Conservation (phyloP, 345 rosid species). For the Sisymbrium altissimum region DNA sequence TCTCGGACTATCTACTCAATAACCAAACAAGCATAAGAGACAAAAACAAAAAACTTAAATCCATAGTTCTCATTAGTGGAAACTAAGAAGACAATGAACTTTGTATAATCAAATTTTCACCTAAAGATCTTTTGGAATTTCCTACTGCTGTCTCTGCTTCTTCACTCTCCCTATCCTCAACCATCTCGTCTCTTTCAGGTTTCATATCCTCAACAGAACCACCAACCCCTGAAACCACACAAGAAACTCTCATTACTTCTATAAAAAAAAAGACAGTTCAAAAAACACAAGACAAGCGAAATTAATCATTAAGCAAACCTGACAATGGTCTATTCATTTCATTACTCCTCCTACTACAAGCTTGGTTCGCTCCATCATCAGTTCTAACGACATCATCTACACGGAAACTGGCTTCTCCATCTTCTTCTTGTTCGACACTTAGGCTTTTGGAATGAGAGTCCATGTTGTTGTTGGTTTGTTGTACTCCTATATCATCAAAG, state of each 20-base stretch:
- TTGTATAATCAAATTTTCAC: slow-evolving; percentile 16
- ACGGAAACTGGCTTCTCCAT: slow-evolving; percentile 1
- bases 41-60: neutral
- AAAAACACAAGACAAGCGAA: too few species aligned
- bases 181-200: slow-evolving; percentile 20
- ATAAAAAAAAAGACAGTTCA: neutral
- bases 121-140: slow-evolving; percentile 28
- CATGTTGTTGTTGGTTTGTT: slow-evolving; percentile 36
- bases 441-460: slow-evolving; percentile 29
- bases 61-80: neutral
- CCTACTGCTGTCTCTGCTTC: slow-evolving; percentile 12
- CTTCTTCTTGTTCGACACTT: slow-evolving; percentile 10
- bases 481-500: slow-evolving; percentile 45
- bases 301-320: neutral
- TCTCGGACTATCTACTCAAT: slow-evolving; percentile 31
- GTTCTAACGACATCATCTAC: slow-evolving; percentile 21
- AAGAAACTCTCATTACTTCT: neutral
- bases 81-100: neutral
- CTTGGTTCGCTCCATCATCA: slow-evolving; percentile 26
- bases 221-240: slow-evolving; percentile 35
- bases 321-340: slow-evolving; percentile 29
- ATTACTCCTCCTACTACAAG: too few species aligned
- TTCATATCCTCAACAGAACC: slow-evolving; percentile 24
- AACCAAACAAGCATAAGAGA: neutral
- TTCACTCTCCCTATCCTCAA: slow-evolving; percentile 5